Evolutionary conservation across 768 basidiomycete species (phyloP), one percentile per base, ranked within the genome.

Genomic region (Lyophyllum shimeji): DNA sequence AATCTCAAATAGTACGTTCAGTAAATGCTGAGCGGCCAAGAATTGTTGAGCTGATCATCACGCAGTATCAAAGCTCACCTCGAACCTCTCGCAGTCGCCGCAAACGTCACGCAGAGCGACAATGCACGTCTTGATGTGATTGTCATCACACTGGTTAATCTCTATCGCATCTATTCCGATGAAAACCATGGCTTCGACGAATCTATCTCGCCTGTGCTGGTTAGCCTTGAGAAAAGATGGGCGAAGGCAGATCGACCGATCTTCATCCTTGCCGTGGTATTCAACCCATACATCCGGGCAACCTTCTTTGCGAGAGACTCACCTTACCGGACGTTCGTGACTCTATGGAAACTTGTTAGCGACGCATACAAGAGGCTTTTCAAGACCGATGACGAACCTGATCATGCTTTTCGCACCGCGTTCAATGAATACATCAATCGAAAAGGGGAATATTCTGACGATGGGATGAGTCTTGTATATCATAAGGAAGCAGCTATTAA

Each of bases 81-180:
- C 37, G 64, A 71, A 49, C 69, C 69, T 7, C 63, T 72, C 18
- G 65, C 70, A 2, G 61, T 70, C 46, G 65, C 69, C 7, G 57
- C 63, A 15, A 67, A 70, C 50, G 47, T 66, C 39, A 60, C 67
- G 0, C 68, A 71, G 50, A 58, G 50, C 7, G 37, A 52, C 24
- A 31, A 61, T 42, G 54, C 60, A 6, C 67, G 61, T 7, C 64
- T 68, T 17, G 61, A 70, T 50, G 50, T 57, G 1, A 46, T 68
- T 29, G 54, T 69, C 7, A 46, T 68, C 15, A 64, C 58, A 1
- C 55, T 69, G 17, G 64, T 44, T 12, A 63, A 63, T 48, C 60
- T 70, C 52, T 67, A 57, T 29, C 52, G 49, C 5, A 56, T 65
- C 25, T 68, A 56, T 40, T 53, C 52, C 8, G 45, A 46, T n/a